Percentiles rank a stretch among this genome's conserved stretches.
These are phyloP conservation scores for Pholiota microspora DNA, from an alignment of 768 basidiomycete species.

Conservation along the genomic window DNA sequence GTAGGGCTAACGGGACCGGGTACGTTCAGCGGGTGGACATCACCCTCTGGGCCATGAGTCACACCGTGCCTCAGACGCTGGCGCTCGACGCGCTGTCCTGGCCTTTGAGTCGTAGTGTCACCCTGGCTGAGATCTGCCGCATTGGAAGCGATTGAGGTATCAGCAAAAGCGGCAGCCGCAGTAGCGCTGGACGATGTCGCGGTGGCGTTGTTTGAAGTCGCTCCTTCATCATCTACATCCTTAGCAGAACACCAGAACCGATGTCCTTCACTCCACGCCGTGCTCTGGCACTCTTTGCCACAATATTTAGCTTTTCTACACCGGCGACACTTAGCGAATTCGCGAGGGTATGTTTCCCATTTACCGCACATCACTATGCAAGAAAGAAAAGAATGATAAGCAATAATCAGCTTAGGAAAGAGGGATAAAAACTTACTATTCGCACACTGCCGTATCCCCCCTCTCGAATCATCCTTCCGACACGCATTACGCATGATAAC, in stretches of 20 bases:
- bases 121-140: neutral
- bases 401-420: conserved; percentile 2
- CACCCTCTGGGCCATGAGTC: conserved; percentile 2
- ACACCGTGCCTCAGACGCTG: neutral
- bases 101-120: neutral
- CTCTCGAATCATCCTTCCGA: conserved; percentile 89
- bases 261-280: conserved; percentile 95
- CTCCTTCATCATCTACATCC: conserved; percentile 44
- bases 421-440: conserved; percentile 68
- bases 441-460: conserved; percentile 96
- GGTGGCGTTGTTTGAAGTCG: neutral
- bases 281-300: conserved; percentile 95
- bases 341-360: conserved; percentile 90
- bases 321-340: conserved; percentile 95
- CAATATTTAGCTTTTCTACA: conserved; percentile 99
- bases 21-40: neutral
- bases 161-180: neutral
- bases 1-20: neutral
- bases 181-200: neutral
- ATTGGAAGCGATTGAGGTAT: neutral
- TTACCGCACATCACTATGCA: conserved; percentile 84
- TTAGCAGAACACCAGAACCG: conserved; percentile 88
- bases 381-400: neutral
- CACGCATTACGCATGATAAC: conserved; percentile 99
- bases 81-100: conserved; percentile 2